Conservation (phyloP, 2,329 filamentous ascomycete species). For the Cordyceps pruinosa region DNA sequence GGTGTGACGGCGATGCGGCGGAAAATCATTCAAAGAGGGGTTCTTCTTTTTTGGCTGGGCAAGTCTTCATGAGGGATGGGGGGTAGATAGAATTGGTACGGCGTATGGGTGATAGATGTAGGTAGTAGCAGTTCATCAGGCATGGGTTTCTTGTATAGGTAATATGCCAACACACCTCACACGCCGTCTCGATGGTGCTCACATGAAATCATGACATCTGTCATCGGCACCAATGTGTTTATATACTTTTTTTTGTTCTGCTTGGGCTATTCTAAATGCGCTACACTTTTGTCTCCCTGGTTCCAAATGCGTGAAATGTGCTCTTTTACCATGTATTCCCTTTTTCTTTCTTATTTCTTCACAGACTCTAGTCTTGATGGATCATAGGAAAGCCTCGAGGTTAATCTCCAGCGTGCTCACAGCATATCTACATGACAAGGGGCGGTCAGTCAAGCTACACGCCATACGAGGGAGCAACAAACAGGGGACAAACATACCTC, state of each 20-base stretch:
- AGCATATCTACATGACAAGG: slow-evolving; percentile 56
- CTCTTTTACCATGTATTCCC: neutral
- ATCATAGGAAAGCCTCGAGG: slow-evolving; percentile 81
- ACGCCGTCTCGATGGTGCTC: neutral
- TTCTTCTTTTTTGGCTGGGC: neutral
- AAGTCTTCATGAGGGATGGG: neutral
- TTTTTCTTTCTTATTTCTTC: slow-evolving; percentile 5
- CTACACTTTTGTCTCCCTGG: slow-evolving; percentile 4
- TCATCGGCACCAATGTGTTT: slow-evolving; percentile 8
- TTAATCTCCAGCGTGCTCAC: slow-evolving; percentile 94
- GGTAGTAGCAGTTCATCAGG: neutral
- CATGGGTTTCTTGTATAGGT: slow-evolving; percentile 18
- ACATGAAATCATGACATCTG: neutral
- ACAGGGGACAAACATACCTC: slow-evolving; percentile 45
- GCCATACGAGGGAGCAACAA: neutral
- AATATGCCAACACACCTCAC: neutral
- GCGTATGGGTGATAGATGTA: neutral
- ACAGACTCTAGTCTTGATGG: neutral
- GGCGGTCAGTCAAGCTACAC: slow-evolving; percentile 17
- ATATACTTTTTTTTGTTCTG: slow-evolving; percentile 6
- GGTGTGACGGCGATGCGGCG: slow-evolving; percentile 7
- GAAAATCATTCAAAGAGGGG: neutral
- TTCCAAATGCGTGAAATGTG: slow-evolving; percentile 5
- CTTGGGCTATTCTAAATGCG: slow-evolving; percentile 3
- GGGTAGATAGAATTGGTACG: neutral